Conservation (phyloP, 345 rosid species). For the Geranium brycei region DNA sequence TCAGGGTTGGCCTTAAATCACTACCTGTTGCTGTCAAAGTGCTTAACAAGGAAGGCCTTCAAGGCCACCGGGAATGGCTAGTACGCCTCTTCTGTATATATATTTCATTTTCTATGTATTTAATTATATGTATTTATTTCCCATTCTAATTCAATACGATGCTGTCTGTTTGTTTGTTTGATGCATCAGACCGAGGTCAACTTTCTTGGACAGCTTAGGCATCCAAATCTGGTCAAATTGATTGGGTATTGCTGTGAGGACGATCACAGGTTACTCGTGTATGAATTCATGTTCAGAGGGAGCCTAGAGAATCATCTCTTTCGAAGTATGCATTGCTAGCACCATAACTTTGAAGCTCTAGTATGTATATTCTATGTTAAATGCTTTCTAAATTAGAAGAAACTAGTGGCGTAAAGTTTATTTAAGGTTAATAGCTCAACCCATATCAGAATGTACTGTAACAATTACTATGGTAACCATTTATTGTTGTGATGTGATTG, state of each 20-base stretch:
- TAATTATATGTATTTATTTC: too few relatives aligned
- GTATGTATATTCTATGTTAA: too few relatives aligned
- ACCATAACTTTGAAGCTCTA: background rate
- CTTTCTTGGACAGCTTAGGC: constrained; percentile 85
- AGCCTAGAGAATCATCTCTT: constrained; percentile 94
- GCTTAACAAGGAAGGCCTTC: constrained; percentile 90
- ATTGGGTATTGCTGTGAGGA: constrained; percentile 93
- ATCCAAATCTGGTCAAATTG: constrained; percentile 88
- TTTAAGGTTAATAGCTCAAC: too few relatives aligned
- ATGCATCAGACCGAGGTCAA: constrained; percentile 33
- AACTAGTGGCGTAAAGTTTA: too few relatives aligned
- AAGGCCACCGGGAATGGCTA: constrained; percentile 98
- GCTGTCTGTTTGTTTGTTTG: too few relatives aligned
- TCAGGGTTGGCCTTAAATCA: constrained; percentile 84
- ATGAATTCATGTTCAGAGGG: constrained; percentile 91
- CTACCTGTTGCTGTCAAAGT: constrained; percentile 98
- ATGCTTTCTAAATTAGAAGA: too few relatives aligned
- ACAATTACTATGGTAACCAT: too few relatives aligned
- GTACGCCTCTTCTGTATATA: constrained; percentile 13
- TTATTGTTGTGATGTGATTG: too few relatives aligned
- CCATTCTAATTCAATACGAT: too few relatives aligned
- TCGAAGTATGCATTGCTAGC: constrained; percentile 43
- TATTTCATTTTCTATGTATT: background rate
- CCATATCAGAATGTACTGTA: too few relatives aligned
- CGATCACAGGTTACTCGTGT: constrained; percentile 80